These are phyloP conservation scores for Penicillium herquei DNA, from an alignment of 495 filamentous ascomycete species.

Conservation along the genomic window DNA sequence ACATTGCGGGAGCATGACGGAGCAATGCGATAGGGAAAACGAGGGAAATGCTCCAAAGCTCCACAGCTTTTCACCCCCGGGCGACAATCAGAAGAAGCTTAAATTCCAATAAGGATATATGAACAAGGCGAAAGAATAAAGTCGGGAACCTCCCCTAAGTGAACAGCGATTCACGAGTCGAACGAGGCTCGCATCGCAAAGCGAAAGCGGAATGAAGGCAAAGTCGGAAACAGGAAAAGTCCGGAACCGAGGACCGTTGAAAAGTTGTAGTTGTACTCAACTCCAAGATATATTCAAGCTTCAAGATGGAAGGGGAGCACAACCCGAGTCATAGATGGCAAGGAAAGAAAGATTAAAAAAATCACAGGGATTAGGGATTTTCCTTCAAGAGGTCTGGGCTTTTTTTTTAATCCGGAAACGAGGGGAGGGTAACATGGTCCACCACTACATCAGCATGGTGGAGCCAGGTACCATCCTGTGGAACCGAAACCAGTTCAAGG, in stretches of 20 bases:
- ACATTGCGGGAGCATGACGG: constrained; percentile 70
- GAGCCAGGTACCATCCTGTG: constrained; percentile 12
- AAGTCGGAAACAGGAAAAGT: constrained; percentile 3
- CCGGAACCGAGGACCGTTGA: constrained; percentile 9
- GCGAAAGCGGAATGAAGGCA: constrained; percentile 4
- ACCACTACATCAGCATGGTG: constrained; percentile 12
- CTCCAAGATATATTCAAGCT: too few species aligned
- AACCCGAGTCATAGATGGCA: background rate
- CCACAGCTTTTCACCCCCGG: background rate
- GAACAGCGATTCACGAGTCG: constrained; percentile 14
- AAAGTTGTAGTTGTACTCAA: background rate
- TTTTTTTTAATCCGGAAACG: constrained; percentile 7
- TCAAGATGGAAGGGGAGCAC: background rate
- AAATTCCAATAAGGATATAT: constrained; percentile 3
- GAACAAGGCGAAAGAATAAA: background rate
- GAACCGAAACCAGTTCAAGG: background rate
- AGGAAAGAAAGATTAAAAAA: background rate
- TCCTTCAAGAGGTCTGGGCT: background rate
- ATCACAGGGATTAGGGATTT: background rate
- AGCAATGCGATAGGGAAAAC: constrained; percentile 6
- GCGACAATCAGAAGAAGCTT: constrained; percentile 1
- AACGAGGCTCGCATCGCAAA: constrained; percentile 31
- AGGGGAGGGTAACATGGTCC: constrained; percentile 18
- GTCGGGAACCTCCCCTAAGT: constrained; percentile 5
- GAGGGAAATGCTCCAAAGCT: constrained; percentile 9